Conservation (phyloP, 2,329 filamentous ascomycete species). For the Thermoascus crustaceus region DNA sequence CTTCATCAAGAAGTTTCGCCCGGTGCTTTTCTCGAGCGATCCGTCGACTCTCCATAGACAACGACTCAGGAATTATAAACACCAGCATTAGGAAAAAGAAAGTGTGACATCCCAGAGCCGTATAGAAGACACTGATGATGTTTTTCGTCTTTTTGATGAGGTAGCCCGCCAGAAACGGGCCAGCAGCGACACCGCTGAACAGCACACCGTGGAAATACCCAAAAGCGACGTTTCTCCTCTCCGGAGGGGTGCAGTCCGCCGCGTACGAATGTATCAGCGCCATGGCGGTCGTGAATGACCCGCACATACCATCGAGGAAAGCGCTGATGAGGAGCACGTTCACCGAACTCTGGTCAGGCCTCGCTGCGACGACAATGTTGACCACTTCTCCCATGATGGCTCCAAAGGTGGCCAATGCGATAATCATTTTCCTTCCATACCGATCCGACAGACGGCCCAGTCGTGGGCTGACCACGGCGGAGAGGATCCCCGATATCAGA, state of each 20-base stretch:
- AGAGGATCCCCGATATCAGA: slow-evolving; percentile 65
- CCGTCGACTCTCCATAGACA: slow-evolving; percentile 64
- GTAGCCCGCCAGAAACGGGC: slow-evolving; percentile 72
- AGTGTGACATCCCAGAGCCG: slow-evolving; percentile 63
- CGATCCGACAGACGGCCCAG: slow-evolving; percentile 80
- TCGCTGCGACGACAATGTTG: slow-evolving; percentile 69
- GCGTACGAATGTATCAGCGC: slow-evolving; percentile 77
- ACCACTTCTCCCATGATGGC: slow-evolving; percentile 66
- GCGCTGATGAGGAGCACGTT: slow-evolving; percentile 71
- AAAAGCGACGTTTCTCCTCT: slow-evolving; percentile 71
- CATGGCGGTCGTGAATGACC: slow-evolving; percentile 80
- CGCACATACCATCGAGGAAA: slow-evolving; percentile 71
- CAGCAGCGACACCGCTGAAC: slow-evolving; percentile 80
- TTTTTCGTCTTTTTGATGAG: slow-evolving; percentile 68
- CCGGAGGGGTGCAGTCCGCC: slow-evolving; percentile 76
- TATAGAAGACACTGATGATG: slow-evolving; percentile 76
- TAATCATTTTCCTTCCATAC: slow-evolving; percentile 67
- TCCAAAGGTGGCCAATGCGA: slow-evolving; percentile 67
- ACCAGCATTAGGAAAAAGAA: slow-evolving; percentile 65
- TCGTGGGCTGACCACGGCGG: slow-evolving; percentile 73
- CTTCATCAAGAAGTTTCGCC: slow-evolving; percentile 28
- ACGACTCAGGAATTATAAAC: slow-evolving; percentile 72
- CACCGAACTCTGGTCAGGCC: slow-evolving; percentile 63
- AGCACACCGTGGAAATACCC: slow-evolving; percentile 85
- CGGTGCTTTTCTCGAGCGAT: slow-evolving; percentile 61